Percentiles rank a stretch among this genome's conserved stretches.
phyloP scores from a whole-genome alignment of 1,284 basidiomycete genomes.

The Chalciporus sp. region DNA sequence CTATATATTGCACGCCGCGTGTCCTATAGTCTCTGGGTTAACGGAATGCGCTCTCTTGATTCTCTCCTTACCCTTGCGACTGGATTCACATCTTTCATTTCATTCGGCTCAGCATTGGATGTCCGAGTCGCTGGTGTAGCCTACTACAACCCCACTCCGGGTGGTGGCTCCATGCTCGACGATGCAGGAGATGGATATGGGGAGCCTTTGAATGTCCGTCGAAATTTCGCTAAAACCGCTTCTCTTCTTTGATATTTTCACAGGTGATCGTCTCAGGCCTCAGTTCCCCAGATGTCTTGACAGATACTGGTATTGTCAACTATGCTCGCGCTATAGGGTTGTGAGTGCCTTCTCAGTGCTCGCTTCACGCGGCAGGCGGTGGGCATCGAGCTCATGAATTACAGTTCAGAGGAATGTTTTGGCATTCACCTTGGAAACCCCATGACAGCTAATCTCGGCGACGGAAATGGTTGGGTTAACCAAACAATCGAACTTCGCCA shows the following conservation, averaged over 20 bases:
- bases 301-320: slow-evolving; percentile 56
- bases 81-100: slow-evolving; percentile 5
- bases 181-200: slow-evolving; percentile 50
- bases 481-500: slow-evolving; percentile 61
- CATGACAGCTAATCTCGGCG: slow-evolving; percentile 64
- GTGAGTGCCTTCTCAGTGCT: slow-evolving; percentile 37
- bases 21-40: neutral
- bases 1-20: neutral
- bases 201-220: slow-evolving; percentile 61
- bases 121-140: slow-evolving; percentile 21
- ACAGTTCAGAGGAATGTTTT: slow-evolving; percentile 66
- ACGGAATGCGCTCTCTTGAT: slow-evolving; percentile 15
- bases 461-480: slow-evolving; percentile 54
- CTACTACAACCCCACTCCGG: slow-evolving; percentile 46
- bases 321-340: slow-evolving; percentile 64
- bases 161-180: slow-evolving; percentile 58
- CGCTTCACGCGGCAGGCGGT: neutral
- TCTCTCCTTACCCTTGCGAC: slow-evolving; percentile 6
- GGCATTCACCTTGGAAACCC: slow-evolving; percentile 61
- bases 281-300: slow-evolving; percentile 59
- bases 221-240: neutral
- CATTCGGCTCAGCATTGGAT: slow-evolving; percentile 4
- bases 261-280: slow-evolving; percentile 58
- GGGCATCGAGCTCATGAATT: neutral
- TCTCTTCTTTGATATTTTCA: neutral